Percentiles rank a stretch among this genome's conserved stretches.
phyloP scores from a whole-genome alignment of 768 basidiomycete species.

The Boletus rubescentipes region DNA sequence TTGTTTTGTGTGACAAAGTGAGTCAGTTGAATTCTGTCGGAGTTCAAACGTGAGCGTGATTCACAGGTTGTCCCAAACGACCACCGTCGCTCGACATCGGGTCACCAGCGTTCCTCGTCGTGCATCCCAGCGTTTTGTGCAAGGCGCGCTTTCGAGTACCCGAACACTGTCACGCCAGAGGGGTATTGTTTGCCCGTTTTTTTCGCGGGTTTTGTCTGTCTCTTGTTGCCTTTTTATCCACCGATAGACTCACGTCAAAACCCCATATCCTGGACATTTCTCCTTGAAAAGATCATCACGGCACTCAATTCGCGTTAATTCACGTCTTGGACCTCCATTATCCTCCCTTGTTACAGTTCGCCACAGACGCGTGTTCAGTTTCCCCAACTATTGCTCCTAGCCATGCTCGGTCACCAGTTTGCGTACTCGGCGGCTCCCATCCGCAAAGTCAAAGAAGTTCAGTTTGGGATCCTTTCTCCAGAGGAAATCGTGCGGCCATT shows the following conservation, averaged over 20 bases:
- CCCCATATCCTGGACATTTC: constrained; percentile 12
- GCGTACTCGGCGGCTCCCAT: constrained; percentile 92
- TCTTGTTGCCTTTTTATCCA: constrained; percentile 17
- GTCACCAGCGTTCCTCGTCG: constrained; percentile 18
- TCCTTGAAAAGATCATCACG: constrained; percentile 3
- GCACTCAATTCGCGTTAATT: constrained; percentile 27
- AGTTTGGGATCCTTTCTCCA: constrained; percentile 97
- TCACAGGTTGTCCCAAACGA: constrained; percentile 35
- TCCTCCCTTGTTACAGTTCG: not conserved
- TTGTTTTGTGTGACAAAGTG: constrained; percentile 6
- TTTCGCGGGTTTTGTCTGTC: constrained; percentile 10
- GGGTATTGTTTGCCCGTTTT: constrained; percentile 7
- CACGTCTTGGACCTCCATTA: constrained; percentile 14
- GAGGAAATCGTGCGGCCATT: constrained; percentile 82
- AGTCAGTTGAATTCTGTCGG: constrained; percentile 30
- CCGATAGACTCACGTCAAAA: constrained; percentile 3
- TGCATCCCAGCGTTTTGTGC: constrained; percentile 3
- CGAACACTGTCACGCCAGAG: not conserved
- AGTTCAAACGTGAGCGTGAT: constrained; percentile 32
- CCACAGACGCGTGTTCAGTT: constrained; percentile 18
- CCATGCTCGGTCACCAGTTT: constrained; percentile 87
- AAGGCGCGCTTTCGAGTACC: not conserved
- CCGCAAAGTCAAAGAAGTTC: constrained; percentile 95
- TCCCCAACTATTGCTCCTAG: constrained; percentile 13
- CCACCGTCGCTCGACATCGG: constrained; percentile 29